Evolutionary conservation across 352 stramenopile species (phyloP), one percentile per base, ranked within the genome.

Genomic region (Phytophthora melonis): DNA sequence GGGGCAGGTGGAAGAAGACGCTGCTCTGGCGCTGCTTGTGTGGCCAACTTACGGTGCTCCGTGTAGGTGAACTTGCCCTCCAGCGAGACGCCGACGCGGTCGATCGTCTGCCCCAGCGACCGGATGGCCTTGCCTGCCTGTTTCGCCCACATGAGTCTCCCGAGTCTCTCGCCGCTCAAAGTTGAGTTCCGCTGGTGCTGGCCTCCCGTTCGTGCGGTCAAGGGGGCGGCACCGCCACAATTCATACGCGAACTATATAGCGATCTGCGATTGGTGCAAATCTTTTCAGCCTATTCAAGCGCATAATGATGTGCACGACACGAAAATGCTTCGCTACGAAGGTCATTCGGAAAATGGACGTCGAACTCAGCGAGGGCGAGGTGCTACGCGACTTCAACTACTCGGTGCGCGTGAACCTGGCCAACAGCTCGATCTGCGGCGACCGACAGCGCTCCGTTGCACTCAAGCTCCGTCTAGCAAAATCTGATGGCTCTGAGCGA

Each of bases 61-160:
- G 86, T 97, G 83, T 96, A 97, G 54, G 85, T 84, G 71, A 95
- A 74, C 61, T 80, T 83, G 5, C 88, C 88, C 78, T 96, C 88
- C 36, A 96, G 85, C 49, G 80, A 85, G 71, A 96, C 86, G 71
- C 91, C 91, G 67, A 94, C 83, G 65, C 90, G 84, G 86, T 97
- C 91, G 47, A 97, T 81, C 67, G 86, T 92, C 76, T 95, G 87
- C 50, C 91, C 91, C 52, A 96, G 70, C 27, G 90, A 91, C 64
- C 91, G 90, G 76, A 97, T 87, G 73, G 79, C 88, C 72, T 95
- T 96, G 75, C 91, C 90, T 65, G 92, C 80, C 67, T 78, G 82
- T 71, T 94, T 81, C 60, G 87, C 89, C 78, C 74, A 87, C 85
- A 93, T 78, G 52, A 32, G 52, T 58, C 52, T 73, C 77, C n/a